Evolutionary conservation across 768 basidiomycete species (phyloP).

Genomic region (Hypholoma fasciculare): DNA sequence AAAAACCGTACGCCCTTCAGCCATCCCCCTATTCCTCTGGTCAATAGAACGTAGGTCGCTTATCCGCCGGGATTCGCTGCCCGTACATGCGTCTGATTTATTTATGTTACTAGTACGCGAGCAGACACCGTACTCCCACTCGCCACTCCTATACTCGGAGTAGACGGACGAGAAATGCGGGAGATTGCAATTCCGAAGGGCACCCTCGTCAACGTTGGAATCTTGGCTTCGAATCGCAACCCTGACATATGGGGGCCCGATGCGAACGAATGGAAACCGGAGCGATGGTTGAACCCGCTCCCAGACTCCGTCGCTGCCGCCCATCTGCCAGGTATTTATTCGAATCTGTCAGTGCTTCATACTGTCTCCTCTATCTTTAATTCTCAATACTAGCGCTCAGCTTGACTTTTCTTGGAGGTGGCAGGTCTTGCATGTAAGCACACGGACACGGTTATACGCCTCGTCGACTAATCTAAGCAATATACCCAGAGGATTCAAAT

Average conservation of each 20-base stretch:
- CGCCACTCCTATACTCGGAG: constrained; percentile 32
- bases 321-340: constrained; percentile 23
- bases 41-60: constrained; percentile 1
- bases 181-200: constrained; percentile 39
- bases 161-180: constrained; percentile 38
- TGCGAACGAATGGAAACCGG: constrained; percentile 41
- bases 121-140: constrained; percentile 43
- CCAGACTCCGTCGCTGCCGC: constrained; percentile 17
- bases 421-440: constrained; percentile 45
- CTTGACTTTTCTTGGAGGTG: constrained; percentile 41
- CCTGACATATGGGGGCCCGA: constrained; percentile 41
- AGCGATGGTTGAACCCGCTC: constrained; percentile 33
- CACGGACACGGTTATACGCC: background rate
- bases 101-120: constrained; percentile 13
- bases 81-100: background rate
- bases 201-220: constrained; percentile 38
- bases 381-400: constrained; percentile 4
- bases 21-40: background rate
- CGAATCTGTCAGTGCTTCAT: constrained; percentile 17
- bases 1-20: background rate
- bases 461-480: background rate
- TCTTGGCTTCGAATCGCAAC: constrained; percentile 32
- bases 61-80: background rate
- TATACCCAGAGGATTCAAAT: constrained; percentile 5
- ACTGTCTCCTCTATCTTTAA: no score